Conservation (phyloP, 352 stramenopile genomes). For the Peronospora destructor region DNA sequence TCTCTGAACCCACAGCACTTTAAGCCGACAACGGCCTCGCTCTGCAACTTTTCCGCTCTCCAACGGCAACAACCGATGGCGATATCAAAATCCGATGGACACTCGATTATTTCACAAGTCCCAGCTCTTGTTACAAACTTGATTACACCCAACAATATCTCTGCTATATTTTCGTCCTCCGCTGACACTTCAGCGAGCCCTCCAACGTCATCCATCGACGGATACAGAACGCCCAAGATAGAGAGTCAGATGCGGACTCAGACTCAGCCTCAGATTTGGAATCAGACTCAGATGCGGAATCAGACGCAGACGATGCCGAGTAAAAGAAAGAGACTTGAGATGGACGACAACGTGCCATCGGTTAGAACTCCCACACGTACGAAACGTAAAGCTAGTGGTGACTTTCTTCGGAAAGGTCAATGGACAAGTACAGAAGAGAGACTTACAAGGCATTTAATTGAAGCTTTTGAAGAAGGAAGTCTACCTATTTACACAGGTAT, state of each 20-base stretch:
- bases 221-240: slow-evolving; percentile 22
- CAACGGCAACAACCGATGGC: slow-evolving; percentile 7
- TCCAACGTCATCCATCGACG: slow-evolving; percentile 7
- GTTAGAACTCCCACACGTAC: slow-evolving; percentile 5
- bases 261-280: slow-evolving; percentile 6
- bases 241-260: slow-evolving; percentile 20
- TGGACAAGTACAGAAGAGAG: slow-evolving; percentile 66
- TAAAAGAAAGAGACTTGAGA: slow-evolving; percentile 35
- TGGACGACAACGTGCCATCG: slow-evolving; percentile 7
- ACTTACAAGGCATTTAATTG: slow-evolving; percentile 51
- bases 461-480: slow-evolving; percentile 67
- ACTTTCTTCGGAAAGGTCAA: slow-evolving; percentile 67
- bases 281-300: slow-evolving; percentile 14
- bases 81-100: slow-evolving; percentile 5
- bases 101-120: slow-evolving; percentile 11
- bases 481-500: slow-evolving; percentile 71
- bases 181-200: background rate
- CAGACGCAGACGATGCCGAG: slow-evolving; percentile 10
- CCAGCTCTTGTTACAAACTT: background rate
- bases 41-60: background rate
- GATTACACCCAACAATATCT: background rate
- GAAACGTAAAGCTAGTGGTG: slow-evolving; percentile 52
- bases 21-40: slow-evolving; percentile 3
- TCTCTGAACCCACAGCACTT: slow-evolving; percentile 10
- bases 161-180: background rate